Evolutionary conservation across 805 yeast species (phyloP).

Genomic region (Grigorovia humatica): DNA sequence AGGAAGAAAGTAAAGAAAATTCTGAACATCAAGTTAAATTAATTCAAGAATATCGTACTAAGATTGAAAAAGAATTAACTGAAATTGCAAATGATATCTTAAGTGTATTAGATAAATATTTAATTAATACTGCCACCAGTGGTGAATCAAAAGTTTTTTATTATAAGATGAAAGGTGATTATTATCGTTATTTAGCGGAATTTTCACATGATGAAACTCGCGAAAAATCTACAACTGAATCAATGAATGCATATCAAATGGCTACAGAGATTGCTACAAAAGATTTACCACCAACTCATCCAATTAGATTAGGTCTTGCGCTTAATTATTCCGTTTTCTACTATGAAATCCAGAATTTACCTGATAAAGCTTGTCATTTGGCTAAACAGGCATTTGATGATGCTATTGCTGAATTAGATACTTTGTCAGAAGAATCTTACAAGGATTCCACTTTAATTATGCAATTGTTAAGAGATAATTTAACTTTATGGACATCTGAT

Average conservation of each 20-base stretch:
- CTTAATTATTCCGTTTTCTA: slow-evolving; percentile 95
- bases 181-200: slow-evolving; percentile 98
- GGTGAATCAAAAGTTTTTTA: slow-evolving; percentile 98
- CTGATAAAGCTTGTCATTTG: slow-evolving; percentile 97
- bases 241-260: slow-evolving; percentile 87
- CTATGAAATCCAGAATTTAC: slow-evolving; percentile 95
- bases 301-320: slow-evolving; percentile 95
- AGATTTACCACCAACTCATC: slow-evolving; percentile 96
- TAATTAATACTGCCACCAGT: slow-evolving; percentile 87
- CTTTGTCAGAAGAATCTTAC: slow-evolving; percentile 95
- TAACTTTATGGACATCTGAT: slow-evolving; percentile 95
- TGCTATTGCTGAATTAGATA: slow-evolving; percentile 97
- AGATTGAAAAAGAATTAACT: slow-evolving; percentile 86
- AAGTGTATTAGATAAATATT: slow-evolving; percentile 75
- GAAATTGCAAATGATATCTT: slow-evolving; percentile 92
- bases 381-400: slow-evolving; percentile 99
- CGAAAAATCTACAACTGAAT: slow-evolving; percentile 83
- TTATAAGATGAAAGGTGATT: slow-evolving; percentile 99
- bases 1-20: slow-evolving; percentile 93
- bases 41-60: slow-evolving; percentile 88
- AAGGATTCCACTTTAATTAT: slow-evolving; percentile 96
- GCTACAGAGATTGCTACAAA: slow-evolving; percentile 97
- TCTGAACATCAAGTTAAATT: slow-evolving; percentile 72
- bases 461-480: slow-evolving; percentile 97
- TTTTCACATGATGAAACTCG: slow-evolving; percentile 87